These are phyloP conservation scores for Pholiota microspora DNA, from an alignment of 768 basidiomycete species.

Conservation along the genomic window DNA sequence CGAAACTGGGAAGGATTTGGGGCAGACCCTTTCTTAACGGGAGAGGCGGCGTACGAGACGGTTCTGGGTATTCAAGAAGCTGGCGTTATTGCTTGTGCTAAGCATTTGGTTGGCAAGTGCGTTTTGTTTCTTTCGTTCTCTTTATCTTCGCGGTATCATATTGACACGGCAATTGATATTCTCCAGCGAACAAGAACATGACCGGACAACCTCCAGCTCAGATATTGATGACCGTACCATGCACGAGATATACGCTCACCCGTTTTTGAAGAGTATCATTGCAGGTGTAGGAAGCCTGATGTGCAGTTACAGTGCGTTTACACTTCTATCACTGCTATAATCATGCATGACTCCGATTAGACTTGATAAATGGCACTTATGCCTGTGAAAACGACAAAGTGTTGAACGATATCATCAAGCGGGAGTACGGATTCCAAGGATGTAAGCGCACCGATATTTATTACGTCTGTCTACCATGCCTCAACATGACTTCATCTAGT, in stretches of 20 bases:
- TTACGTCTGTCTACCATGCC: not conserved
- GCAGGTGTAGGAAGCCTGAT: constrained; percentile 73
- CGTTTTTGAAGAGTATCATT: constrained; percentile 69
- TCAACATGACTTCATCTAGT: constrained; percentile 30
- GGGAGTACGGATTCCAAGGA: constrained; percentile 76
- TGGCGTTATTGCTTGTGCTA: constrained; percentile 86
- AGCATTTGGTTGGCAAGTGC: constrained; percentile 78
- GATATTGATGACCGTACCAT: constrained; percentile 80
- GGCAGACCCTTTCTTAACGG: constrained; percentile 83
- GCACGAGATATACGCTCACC: constrained; percentile 72
- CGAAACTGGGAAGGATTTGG: constrained; percentile 97
- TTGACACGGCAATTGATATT: too few species aligned
- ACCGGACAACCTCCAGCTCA: constrained; percentile 52
- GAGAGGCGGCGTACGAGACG: constrained; percentile 78
- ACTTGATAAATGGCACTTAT: constrained; percentile 66
- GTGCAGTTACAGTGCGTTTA: constrained; percentile 67
- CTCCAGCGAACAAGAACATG: constrained; percentile 68
- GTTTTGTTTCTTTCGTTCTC: too few species aligned
- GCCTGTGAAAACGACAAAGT: constrained; percentile 74
- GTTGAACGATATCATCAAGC: constrained; percentile 73
- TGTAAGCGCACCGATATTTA: constrained; percentile 36
- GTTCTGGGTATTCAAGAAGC: constrained; percentile 75
- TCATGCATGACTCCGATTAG: constrained; percentile 27
- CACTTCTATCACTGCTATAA: not conserved
- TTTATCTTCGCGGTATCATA: too few species aligned